phyloP scores from a whole-genome alignment of 306 rosid genomes.

The Rubus idaeus region DNA sequence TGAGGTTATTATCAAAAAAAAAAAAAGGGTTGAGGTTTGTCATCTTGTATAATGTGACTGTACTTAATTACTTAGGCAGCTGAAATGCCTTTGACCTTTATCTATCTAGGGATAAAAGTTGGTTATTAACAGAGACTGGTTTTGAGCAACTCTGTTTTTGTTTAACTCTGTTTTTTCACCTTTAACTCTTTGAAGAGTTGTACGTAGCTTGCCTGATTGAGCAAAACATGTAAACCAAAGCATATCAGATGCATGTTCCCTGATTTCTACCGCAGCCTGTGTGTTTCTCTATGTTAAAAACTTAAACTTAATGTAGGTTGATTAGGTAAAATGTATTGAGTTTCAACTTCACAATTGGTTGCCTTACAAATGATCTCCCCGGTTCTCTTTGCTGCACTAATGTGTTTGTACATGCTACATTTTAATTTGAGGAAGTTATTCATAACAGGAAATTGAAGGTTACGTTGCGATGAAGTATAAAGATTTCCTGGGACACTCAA shows the following conservation, averaged over 20 bases:
- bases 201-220: neutral
- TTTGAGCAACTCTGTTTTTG: no score
- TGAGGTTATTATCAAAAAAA: neutral
- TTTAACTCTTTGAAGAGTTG: neutral
- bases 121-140: neutral
- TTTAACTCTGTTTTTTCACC: neutral
- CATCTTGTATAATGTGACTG: neutral
- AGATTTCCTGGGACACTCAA: neutral
- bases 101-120: no score
- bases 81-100: no score
- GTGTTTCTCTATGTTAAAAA: neutral
- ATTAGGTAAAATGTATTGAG: neutral
- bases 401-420: neutral
- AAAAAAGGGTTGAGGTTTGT: neutral
- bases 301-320: neutral
- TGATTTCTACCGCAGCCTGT: neutral
- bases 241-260: neutral
- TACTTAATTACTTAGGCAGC: neutral
- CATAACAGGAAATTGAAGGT: neutral
- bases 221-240: neutral
- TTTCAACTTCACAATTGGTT: no score
- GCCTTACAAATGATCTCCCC: neutral
- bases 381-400: neutral
- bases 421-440: neutral
- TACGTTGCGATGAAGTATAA: neutral